Conservation (phyloP, 2,329 filamentous ascomycete genomes). For the Corynespora cassiicola region DNA sequence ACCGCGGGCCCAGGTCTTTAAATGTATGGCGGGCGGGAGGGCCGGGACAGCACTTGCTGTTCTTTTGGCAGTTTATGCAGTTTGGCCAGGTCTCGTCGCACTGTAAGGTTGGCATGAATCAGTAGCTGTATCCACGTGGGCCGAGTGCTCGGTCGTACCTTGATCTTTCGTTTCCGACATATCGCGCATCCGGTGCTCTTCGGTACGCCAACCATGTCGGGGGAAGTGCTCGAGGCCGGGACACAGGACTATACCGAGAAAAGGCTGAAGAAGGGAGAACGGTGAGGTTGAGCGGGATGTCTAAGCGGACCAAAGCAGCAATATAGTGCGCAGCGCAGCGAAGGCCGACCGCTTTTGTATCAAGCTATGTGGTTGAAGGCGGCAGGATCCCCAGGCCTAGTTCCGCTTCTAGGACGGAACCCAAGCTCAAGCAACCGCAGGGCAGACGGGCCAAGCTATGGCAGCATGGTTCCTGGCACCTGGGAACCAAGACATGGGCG, state of each 20-base stretch:
- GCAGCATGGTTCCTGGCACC: slow-evolving; percentile 4
- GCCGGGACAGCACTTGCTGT: slow-evolving; percentile 40
- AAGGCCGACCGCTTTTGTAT: slow-evolving; percentile 8
- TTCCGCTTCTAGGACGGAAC: slow-evolving; percentile 3
- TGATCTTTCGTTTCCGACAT: slow-evolving; percentile 42
- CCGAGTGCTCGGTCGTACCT: slow-evolving; percentile 15
- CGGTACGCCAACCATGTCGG: slow-evolving; percentile 39
- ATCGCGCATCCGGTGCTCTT: slow-evolving; percentile 42
- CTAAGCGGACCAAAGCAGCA: slow-evolving; percentile 4
- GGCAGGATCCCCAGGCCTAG: slow-evolving; percentile 4
- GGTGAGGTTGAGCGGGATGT: background rate
- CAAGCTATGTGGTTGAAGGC: background rate
- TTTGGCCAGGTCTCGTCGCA: slow-evolving; percentile 43
- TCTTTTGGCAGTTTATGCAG: slow-evolving; percentile 43
- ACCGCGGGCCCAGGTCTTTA: slow-evolving; percentile 31
- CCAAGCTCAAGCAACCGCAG: slow-evolving; percentile 3
- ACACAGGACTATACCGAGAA: background rate
- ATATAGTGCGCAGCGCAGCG: slow-evolving; percentile 3
- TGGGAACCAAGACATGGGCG: background rate
- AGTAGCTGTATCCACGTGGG: slow-evolving; percentile 14
- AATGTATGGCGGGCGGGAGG: slow-evolving; percentile 41
- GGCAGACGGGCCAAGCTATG: slow-evolving; percentile 4
- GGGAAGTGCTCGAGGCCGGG: background rate
- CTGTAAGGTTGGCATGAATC: slow-evolving; percentile 20
- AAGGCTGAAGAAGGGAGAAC: background rate